Evolutionary conservation across 352 stramenopile species (phyloP).

Genomic region (Globisporangium acanthophoron): DNA sequence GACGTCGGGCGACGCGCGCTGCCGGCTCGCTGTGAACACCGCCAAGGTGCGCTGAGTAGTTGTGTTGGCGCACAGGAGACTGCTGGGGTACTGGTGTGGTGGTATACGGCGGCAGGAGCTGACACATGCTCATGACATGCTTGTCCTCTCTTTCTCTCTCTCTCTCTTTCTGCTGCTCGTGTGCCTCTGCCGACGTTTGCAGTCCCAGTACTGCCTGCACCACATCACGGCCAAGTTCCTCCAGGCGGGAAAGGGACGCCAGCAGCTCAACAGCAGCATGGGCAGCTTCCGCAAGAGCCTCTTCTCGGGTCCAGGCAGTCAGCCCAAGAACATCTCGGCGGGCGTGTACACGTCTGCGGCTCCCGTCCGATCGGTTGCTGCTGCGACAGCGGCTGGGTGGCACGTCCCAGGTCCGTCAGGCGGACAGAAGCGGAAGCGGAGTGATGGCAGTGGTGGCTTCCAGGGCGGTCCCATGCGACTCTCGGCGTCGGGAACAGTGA

Average conservation of each 20-base stretch:
- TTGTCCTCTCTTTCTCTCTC: background rate
- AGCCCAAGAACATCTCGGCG: slow-evolving; percentile 72
- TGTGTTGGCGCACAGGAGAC: no score
- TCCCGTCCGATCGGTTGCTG: slow-evolving; percentile 5
- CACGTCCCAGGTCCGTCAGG: slow-evolving; percentile 15
- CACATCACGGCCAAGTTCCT: slow-evolving; percentile 75
- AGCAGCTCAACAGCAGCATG: slow-evolving; percentile 35
- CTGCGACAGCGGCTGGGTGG: slow-evolving; percentile 11
- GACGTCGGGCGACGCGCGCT: slow-evolving; percentile 50
- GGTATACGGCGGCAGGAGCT: no score
- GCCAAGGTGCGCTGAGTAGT: slow-evolving; percentile 31
- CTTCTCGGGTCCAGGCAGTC: slow-evolving; percentile 34
- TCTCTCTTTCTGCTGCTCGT: background rate
- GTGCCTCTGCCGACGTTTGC: background rate
- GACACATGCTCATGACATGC: no score
- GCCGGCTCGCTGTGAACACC: slow-evolving; percentile 68
- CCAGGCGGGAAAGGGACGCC: slow-evolving; percentile 45
- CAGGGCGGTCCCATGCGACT: slow-evolving; percentile 46
- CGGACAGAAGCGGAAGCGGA: slow-evolving; percentile 55
- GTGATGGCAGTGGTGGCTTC: slow-evolving; percentile 20
- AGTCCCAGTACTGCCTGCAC: slow-evolving; percentile 75
- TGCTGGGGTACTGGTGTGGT: no score
- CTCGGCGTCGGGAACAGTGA: slow-evolving; percentile 36
- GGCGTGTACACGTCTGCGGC: slow-evolving; percentile 60
- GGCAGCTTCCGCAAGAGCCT: slow-evolving; percentile 60